phyloP scores from a whole-genome alignment of 2,329 filamentous ascomycete species.

The Delphinella strobiligena region DNA sequence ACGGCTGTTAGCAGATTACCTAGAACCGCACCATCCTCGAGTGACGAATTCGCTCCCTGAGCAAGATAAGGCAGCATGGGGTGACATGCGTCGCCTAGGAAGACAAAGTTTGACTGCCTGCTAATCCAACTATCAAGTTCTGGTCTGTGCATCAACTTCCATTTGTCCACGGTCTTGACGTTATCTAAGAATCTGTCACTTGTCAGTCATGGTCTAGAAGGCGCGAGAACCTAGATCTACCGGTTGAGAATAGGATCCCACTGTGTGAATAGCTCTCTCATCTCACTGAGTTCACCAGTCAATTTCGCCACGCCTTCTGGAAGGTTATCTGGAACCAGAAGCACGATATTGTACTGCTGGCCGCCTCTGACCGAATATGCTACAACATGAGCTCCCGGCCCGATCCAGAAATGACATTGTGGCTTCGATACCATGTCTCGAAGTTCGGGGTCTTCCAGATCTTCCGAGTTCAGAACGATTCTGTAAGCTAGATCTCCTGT shows the following conservation, averaged over 20 bases:
- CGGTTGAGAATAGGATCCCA: slow-evolving; percentile 51
- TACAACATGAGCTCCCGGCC: slow-evolving; percentile 48
- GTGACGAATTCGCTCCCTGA: slow-evolving; percentile 54
- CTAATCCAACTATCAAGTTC: slow-evolving; percentile 46
- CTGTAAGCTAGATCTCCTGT: slow-evolving; percentile 57
- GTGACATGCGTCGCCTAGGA: slow-evolving; percentile 49
- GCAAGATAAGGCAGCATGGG: slow-evolving; percentile 53
- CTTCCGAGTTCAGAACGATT: slow-evolving; percentile 42
- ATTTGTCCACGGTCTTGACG: slow-evolving; percentile 52
- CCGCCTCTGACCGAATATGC: slow-evolving; percentile 50
- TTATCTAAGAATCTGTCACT: slow-evolving; percentile 27
- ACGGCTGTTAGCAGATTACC: slow-evolving; percentile 43
- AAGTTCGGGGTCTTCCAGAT: slow-evolving; percentile 37
- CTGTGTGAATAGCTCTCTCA: slow-evolving; percentile 44
- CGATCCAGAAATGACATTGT: slow-evolving; percentile 50
- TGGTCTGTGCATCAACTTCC: slow-evolving; percentile 51
- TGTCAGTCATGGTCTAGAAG: neutral
- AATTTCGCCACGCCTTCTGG: slow-evolving; percentile 41
- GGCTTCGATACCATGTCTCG: slow-evolving; percentile 41
- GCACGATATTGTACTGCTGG: slow-evolving; percentile 52
- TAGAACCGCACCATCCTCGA: slow-evolving; percentile 57
- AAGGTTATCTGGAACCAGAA: slow-evolving; percentile 53
- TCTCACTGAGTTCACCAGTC: slow-evolving; percentile 46
- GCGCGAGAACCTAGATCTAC: neutral
- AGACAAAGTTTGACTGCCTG: slow-evolving; percentile 36